Conservation (phyloP, 179 eudicot genomes). For the Beta lomatogona region DNA sequence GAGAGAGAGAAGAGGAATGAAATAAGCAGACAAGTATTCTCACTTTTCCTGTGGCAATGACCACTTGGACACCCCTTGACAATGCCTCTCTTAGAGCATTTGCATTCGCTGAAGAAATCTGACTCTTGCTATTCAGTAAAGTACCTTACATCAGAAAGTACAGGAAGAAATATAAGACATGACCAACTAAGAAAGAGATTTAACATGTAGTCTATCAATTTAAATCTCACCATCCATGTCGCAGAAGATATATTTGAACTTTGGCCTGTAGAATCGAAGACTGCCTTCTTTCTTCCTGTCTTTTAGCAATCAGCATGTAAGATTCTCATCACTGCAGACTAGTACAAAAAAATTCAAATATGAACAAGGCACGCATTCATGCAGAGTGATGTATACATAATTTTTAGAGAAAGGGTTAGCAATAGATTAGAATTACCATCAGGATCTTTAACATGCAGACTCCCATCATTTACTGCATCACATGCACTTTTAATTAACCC, state of each 20-base stretch:
- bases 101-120: constrained; percentile 58
- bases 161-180: constrained; percentile 12
- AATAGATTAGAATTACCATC: constrained; percentile 54
- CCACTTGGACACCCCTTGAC: constrained; percentile 86
- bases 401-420: constrained; percentile 9
- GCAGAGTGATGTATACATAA: background rate
- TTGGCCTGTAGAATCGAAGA: constrained; percentile 84
- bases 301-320: constrained; percentile 58
- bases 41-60: constrained; percentile 96
- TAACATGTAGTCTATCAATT: background rate
- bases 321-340: constrained; percentile 49
- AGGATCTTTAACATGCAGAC: constrained; percentile 38
- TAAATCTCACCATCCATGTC: constrained; percentile 92
- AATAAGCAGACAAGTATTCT: constrained; percentile 21
- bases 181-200: background rate
- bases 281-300: constrained; percentile 97
- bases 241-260: constrained; percentile 84
- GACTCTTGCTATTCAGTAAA: constrained; percentile 83
- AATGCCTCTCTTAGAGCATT: constrained; percentile 80
- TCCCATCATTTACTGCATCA: constrained; percentile 48
- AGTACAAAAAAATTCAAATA: constrained; percentile 34
- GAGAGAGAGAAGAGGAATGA: constrained; percentile 12
- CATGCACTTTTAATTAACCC: constrained; percentile 78
- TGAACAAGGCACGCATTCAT: constrained; percentile 24
- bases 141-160: constrained; percentile 54